Conservation (phyloP, 768 basidiomycete genomes). For the Tephrocybe sp. region DNA sequence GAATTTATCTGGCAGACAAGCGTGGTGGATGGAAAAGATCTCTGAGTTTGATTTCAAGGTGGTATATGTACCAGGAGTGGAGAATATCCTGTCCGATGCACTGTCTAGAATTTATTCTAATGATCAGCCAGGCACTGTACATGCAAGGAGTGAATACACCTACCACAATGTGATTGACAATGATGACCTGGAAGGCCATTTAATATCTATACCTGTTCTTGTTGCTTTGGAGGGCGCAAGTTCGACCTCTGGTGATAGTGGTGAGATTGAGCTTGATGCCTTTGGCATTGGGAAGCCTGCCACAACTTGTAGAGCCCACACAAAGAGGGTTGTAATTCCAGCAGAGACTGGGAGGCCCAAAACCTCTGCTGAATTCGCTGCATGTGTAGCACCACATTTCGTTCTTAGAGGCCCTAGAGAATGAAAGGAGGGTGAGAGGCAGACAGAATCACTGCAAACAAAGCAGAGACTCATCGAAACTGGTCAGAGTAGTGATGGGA, state of each 20-base stretch:
- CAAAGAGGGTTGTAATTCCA: background rate
- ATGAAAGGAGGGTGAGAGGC: constrained; percentile 12
- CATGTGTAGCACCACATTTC: constrained; percentile 9
- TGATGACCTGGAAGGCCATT: background rate
- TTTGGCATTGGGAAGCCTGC: no score
- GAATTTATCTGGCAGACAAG: no score
- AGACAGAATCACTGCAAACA: no score
- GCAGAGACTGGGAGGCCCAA: background rate
- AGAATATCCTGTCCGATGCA: constrained; percentile 6
- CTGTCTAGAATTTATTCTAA: constrained; percentile 4
- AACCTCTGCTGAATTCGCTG: constrained; percentile 5
- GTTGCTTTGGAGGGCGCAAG: constrained; percentile 5
- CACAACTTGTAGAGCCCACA: background rate
- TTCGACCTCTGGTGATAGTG: background rate
- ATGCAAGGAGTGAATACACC: constrained; percentile 13
- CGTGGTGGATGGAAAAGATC: constrained; percentile 9
- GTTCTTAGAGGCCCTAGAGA: constrained; percentile 14
- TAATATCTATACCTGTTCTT: constrained; percentile 3
- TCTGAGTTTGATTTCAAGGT: constrained; percentile 6
- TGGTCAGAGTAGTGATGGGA: no score
- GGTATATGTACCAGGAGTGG: background rate
- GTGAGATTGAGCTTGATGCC: no score
- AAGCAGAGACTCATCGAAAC: no score
- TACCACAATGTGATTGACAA: constrained; percentile 4
- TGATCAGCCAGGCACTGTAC: constrained; percentile 12